Conservation (phyloP, 1,284 basidiomycete genomes). For the Apiotrichum domesticum region DNA sequence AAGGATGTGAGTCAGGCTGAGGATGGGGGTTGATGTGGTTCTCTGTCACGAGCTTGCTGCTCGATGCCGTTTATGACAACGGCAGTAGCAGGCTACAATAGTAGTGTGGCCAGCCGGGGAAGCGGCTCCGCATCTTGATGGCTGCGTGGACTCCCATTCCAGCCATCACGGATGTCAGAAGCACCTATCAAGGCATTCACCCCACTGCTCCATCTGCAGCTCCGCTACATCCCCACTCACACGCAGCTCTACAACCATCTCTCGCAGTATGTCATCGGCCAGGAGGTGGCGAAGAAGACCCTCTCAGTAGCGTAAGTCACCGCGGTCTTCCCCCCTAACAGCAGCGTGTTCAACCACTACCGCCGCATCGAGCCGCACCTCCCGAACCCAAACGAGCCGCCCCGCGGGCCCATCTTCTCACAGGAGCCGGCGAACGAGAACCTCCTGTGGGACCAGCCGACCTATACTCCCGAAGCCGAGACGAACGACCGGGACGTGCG, state of each 20-base stretch:
- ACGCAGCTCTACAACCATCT: slow-evolving; percentile 76
- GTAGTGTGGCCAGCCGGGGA: too few species aligned
- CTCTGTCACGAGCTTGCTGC: too few species aligned
- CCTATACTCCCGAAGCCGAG: slow-evolving; percentile 21
- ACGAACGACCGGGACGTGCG: slow-evolving; percentile 17
- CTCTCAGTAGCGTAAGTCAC: slow-evolving; percentile 77
- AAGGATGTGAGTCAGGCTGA: slow-evolving; percentile 12
- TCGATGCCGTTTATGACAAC: too few species aligned
- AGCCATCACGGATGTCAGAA: too few species aligned
- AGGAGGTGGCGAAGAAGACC: slow-evolving; percentile 85
- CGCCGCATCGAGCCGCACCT: slow-evolving; percentile 53
- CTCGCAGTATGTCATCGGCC: slow-evolving; percentile 85
- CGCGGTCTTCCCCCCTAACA: neutral
- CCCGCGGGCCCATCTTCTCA: neutral
- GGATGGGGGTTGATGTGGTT: too few species aligned
- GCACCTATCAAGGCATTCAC: neutral
- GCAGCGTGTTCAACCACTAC: slow-evolving; percentile 86
- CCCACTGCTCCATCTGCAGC: too few species aligned
- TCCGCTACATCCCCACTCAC: neutral
- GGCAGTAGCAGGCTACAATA: too few species aligned
- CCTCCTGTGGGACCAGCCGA: slow-evolving; percentile 22
- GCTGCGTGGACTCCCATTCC: neutral
- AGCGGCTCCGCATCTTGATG: too few species aligned
- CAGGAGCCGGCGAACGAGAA: slow-evolving; percentile 1
- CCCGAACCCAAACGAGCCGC: slow-evolving; percentile 46